A percentile compares a stretch with the other conserved stretches of the same genome.
Evolutionary conservation across 169 alveolate genomes (phyloP).

Genomic region (Fabrea salina): DNA sequence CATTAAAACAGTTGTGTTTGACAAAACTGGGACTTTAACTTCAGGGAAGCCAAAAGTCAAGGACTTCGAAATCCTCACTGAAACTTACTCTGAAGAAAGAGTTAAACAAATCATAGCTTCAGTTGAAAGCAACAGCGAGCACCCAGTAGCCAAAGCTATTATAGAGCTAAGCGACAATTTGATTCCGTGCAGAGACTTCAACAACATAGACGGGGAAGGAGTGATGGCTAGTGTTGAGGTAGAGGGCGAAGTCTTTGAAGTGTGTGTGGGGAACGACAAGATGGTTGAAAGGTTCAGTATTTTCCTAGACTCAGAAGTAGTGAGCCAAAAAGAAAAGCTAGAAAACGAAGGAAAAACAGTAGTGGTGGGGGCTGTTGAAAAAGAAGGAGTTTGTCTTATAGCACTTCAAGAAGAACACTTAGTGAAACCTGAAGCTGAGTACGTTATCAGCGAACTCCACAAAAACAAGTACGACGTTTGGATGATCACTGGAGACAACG

Average conservation of each 20-base stretch:
- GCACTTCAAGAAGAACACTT: not conserved
- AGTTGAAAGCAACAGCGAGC: constrained; percentile 12
- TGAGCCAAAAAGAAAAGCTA: not conserved
- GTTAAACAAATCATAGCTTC: not conserved
- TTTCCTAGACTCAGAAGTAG: not conserved
- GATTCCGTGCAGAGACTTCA: constrained; percentile 5
- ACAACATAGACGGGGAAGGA: constrained; percentile 62
- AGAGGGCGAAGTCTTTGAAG: not conserved
- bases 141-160: constrained; percentile 32
- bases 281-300: not conserved
- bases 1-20: constrained; percentile 52
- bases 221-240: constrained; percentile 30
- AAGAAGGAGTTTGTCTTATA: not conserved
- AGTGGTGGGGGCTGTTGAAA: not conserved
- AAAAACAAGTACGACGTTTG: constrained; percentile 26
- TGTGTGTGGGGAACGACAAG: not conserved
- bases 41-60: constrained; percentile 48
- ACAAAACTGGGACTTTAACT: constrained; percentile 64
- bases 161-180: not conserved
- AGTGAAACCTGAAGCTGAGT: constrained; percentile 29
- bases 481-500: constrained; percentile 42
- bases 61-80: constrained; percentile 28
- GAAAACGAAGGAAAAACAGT: constrained; percentile 29
- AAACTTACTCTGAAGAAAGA: not conserved
- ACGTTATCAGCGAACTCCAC: constrained; percentile 8